Conservation (phyloP, 2,329 filamentous ascomycete species). For the Xylariaceae sp. region DNA sequence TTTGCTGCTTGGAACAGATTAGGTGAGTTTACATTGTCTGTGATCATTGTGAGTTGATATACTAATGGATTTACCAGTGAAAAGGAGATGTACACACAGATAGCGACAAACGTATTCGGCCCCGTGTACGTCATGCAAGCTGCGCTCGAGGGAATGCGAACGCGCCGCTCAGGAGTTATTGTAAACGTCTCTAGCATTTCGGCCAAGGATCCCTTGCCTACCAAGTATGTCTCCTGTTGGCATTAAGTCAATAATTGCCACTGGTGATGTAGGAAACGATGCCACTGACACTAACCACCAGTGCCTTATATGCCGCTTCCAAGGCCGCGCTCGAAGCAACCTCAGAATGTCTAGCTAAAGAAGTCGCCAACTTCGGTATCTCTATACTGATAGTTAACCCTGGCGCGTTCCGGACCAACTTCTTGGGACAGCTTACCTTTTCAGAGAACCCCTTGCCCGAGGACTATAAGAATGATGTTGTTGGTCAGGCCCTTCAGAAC, state of each 20-base stretch:
- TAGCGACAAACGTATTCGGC: constrained; percentile 31
- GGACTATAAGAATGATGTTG: constrained; percentile 21
- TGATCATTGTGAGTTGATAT: background rate
- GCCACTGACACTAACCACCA: background rate
- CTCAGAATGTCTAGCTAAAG: constrained; percentile 35
- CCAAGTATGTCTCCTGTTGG: constrained; percentile 10
- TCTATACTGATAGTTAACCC: constrained; percentile 39
- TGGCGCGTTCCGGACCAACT: constrained; percentile 39
- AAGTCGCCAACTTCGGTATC: constrained; percentile 35
- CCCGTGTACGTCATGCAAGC: constrained; percentile 29
- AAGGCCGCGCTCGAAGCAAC: constrained; percentile 40
- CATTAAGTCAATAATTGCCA: background rate
- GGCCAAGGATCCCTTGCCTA: constrained; percentile 23
- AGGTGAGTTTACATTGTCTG: constrained; percentile 17
- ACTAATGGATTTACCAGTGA: constrained; percentile 17
- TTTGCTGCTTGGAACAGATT: constrained; percentile 23
- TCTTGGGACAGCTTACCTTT: constrained; percentile 26
- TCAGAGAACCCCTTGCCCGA: constrained; percentile 18
- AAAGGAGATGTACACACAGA: constrained; percentile 23
- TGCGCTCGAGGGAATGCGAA: constrained; percentile 28
- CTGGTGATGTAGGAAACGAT: background rate
- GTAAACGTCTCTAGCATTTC: constrained; percentile 30
- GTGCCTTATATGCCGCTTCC: constrained; percentile 27
- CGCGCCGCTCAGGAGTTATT: constrained; percentile 25
- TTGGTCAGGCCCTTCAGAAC: constrained; percentile 6